Percentiles rank a stretch among this genome's conserved stretches.
Conservation (phyloP, 2,329 filamentous ascomycete genomes). For the Thelonectria discophora region DNA sequence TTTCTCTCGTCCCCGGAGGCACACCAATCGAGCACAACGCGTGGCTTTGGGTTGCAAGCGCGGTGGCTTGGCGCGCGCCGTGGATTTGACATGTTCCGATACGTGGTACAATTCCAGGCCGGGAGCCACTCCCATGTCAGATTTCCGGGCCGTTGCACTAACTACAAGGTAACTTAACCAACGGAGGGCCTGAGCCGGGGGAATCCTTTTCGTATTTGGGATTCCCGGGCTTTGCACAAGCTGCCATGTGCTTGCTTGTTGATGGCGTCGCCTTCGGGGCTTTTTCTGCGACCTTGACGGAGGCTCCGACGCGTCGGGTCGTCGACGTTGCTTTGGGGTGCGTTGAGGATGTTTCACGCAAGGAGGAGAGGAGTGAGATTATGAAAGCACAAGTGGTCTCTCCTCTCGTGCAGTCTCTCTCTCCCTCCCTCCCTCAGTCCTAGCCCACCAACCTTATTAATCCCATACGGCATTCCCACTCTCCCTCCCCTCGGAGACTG, state of each 20-base stretch:
- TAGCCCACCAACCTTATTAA: constrained; percentile 14
- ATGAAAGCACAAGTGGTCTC: too few relatives aligned
- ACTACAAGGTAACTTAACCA: too few relatives aligned
- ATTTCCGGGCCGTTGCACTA: constrained; percentile 30
- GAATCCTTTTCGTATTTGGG: constrained; percentile 28
- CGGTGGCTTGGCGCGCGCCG: constrained; percentile 25
- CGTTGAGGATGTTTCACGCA: too few relatives aligned
- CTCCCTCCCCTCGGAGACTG: not conserved
- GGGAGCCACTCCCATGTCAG: constrained; percentile 15
- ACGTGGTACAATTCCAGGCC: constrained; percentile 35
- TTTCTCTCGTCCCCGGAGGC: too few relatives aligned
- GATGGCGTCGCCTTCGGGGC: too few relatives aligned
- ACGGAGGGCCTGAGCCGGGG: too few relatives aligned
- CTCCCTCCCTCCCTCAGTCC: too few relatives aligned
- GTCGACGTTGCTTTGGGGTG: not conserved
- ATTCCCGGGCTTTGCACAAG: too few relatives aligned
- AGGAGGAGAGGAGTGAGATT: too few relatives aligned
- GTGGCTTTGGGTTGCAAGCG: constrained; percentile 15
- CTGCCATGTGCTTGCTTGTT: too few relatives aligned
- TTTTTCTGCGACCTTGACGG: not conserved
- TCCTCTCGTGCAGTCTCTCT: too few relatives aligned
- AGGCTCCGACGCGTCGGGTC: not conserved
- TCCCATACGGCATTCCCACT: not conserved
- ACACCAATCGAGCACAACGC: not conserved
- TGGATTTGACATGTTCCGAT: constrained; percentile 28